phyloP scores from a whole-genome alignment of 495 filamentous ascomycete genomes.

The Tuber microsphaerosporum region DNA sequence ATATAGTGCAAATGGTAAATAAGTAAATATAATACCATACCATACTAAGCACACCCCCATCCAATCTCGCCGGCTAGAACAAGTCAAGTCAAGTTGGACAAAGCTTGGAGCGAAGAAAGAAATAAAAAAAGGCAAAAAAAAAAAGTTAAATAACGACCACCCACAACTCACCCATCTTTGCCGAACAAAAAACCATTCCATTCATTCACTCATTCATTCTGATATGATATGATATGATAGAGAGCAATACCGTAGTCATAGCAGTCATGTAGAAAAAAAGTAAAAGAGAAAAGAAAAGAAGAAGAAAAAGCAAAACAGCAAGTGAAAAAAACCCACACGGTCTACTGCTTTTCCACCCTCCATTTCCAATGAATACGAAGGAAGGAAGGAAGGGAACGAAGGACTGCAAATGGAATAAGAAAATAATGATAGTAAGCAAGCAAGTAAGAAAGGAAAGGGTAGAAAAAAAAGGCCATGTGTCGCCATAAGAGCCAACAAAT shows the following conservation, averaged over 20 bases:
- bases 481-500: neutral
- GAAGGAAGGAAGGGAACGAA: slow-evolving; percentile 18
- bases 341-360: slow-evolving; percentile 14
- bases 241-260: neutral
- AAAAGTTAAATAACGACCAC: neutral
- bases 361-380: slow-evolving; percentile 11
- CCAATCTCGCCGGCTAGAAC: neutral
- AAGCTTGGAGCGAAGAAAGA: neutral
- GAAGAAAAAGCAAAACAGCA: slow-evolving; percentile 14
- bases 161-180: neutral
- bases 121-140: too few species aligned
- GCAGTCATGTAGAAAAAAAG: slow-evolving; percentile 3
- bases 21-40: neutral
- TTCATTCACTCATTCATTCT: neutral
- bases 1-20: neutral
- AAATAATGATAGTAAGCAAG: slow-evolving; percentile 26
- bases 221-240: neutral
- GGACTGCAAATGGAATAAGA: slow-evolving; percentile 28
- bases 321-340: slow-evolving; percentile 13
- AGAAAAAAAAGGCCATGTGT: slow-evolving; percentile 2
- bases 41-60: neutral
- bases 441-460: slow-evolving; percentile 19
- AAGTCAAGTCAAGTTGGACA: neutral
- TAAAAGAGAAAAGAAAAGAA: slow-evolving; percentile 14
- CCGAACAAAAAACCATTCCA: neutral